Percentiles rank a stretch among this genome's conserved stretches.
Evolutionary conservation across 164 flowering plant genomes (phyloP).

Genomic region (Piper longum): DNA sequence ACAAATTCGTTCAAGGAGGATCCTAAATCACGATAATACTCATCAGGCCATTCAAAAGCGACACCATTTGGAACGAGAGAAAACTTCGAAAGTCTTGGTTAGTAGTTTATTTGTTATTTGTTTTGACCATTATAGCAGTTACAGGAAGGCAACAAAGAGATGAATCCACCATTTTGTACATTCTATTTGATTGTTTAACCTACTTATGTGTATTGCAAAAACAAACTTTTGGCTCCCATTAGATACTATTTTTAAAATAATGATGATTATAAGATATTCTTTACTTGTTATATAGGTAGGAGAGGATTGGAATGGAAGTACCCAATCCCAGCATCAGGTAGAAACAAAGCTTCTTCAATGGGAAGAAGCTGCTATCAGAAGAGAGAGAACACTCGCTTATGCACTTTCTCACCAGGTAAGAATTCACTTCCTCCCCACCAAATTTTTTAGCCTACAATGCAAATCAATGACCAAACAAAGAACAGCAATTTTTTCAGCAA

Average conservation of each 20-base stretch:
- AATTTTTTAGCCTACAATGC: neutral
- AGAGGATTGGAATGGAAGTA: conserved; percentile 83
- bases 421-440: neutral
- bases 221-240: no score
- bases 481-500: conserved; percentile 17
- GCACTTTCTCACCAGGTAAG: conserved; percentile 72
- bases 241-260: no score
- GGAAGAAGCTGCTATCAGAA: conserved; percentile 71
- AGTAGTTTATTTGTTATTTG: neutral
- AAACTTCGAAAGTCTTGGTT: conserved; percentile 31
- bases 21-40: conserved; percentile 58
- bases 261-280: no score
- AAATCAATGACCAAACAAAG: neutral
- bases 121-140: neutral
- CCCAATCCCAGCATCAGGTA: conserved; percentile 65
- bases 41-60: conserved; percentile 71
- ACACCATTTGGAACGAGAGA: conserved; percentile 55
- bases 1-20: conserved; percentile 60
- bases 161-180: no score
- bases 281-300: conserved; percentile 26
- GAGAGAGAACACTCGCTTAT: conserved; percentile 88
- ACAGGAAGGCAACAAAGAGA: no score
- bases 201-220: no score
- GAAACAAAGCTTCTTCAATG: conserved; percentile 53
- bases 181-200: no score